Evolutionary conservation across 73 alveolate genomes (phyloP), one percentile per base, ranked within the genome.

Genomic region (Paramecium primaurelia): DNA sequence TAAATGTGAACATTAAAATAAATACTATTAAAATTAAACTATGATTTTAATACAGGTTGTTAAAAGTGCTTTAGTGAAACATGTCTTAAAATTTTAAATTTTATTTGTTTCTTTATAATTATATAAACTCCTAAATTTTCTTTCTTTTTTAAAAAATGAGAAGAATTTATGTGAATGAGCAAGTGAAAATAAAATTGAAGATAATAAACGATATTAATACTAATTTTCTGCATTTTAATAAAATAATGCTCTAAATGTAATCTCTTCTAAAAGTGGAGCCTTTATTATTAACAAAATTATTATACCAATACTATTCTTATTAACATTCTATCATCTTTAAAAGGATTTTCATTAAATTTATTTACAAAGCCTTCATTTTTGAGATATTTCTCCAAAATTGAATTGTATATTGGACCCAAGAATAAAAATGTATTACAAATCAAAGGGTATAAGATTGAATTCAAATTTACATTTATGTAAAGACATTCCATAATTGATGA

Each of bases 201-300:
- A 37, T 36, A 16, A 16, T 37, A 73, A 38, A 20, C 34, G 18
- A 38, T 37, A 73, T 16, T 40, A 37, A 34, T n/a, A 9, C 8
- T 10, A 36, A 16, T 40, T 10, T 4, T 40, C 64, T 34, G 8
- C 3, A 16, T 37, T 25, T 36, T 73, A 32, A 73, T 73, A 73
- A 16, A 73, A 37, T 4, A 73, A 14, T 22, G 32, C 87, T 14
- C 87, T 73, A 38, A 73, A 73, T 36, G 59, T 26, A 30, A 73
- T 36, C 47, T 73, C 87, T 18, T 73, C 87, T 73, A 73, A 40
- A 73, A 73, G 34, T 73, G 87, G 87, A 16, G 87, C 87, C 87
- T 73, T 16, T 73, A 3, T 36, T 8, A 49, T 49, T 3, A 49
- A 49, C 8, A 12, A 49, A 22, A 49, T 2, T 49, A n/a, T 3